A percentile compares a stretch with the other conserved stretches of the same genome.
These are phyloP conservation scores for Chaetomium sp. DNA, from an alignment of 2,329 filamentous ascomycete genomes.

Conservation along the genomic window DNA sequence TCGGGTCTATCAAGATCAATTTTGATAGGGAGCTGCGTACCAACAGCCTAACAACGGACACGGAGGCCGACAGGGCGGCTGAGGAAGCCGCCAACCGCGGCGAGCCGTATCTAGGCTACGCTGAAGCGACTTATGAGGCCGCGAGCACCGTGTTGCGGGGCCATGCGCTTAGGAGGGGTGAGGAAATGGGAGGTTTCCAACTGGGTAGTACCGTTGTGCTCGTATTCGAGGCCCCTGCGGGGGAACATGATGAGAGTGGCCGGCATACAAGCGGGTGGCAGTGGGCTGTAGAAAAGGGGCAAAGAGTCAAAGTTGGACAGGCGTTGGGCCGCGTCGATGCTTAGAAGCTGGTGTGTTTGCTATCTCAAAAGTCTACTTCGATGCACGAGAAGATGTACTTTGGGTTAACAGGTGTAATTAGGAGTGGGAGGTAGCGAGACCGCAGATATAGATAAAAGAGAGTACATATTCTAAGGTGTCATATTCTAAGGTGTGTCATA, in stretches of 20 bases:
- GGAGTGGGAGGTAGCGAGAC: too few species aligned
- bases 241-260: conserved; percentile 47
- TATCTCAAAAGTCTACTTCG: not conserved
- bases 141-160: conserved; percentile 75
- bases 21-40: conserved; percentile 92
- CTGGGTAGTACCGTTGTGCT: conserved; percentile 91
- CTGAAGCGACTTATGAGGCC: conserved; percentile 79
- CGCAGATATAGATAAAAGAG: too few species aligned
- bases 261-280: conserved; percentile 64
- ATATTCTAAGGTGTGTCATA: too few species aligned
- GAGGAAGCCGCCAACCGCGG: conserved; percentile 69
- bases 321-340: conserved; percentile 66
- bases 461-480: too few species aligned
- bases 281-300: conserved; percentile 83
- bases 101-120: conserved; percentile 82
- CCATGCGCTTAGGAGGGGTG: conserved; percentile 75
- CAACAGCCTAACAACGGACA: conserved; percentile 88
- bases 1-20: conserved; percentile 93
- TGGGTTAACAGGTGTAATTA: too few species aligned
- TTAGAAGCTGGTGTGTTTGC: not conserved
- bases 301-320: conserved; percentile 84
- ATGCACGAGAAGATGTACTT: too few species aligned
- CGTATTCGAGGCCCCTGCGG: conserved; percentile 87
- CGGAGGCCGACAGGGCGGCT: conserved; percentile 78
- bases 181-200: conserved; percentile 98